Base-by-base conservation (phyloP, 306 rosid species). In the Glycine soja region DNA sequence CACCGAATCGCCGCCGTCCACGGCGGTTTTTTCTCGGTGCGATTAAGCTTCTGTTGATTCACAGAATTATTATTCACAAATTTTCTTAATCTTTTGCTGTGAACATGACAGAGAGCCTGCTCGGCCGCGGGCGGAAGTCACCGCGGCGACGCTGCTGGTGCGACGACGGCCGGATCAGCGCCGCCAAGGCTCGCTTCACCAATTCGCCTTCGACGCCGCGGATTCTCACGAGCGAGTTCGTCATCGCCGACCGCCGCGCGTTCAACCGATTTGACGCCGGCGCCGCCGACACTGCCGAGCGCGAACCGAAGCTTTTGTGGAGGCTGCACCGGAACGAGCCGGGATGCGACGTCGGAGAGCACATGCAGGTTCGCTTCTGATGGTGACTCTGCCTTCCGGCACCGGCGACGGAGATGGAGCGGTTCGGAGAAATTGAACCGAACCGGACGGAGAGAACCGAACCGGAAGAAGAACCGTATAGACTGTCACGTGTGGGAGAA, bases 321-420 rank as follows among this genome's bases (percentile, higher is more conserved):
- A 92, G 88, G 74, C 92, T 86, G 79, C 97, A 92, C 10, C 92
- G 89, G 84, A 91, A 93, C 10, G 98, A 91, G 78, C 98, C 98
- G 0, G 98, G 92, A 65, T 93, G 98, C 7, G 79, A 73, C 4
- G 97, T 85, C 8, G 98, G 98, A 12, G 98, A 90, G 84, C 98
- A 93, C 91, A 90, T 86, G 40, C 98, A 93, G 3, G 92, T 86
- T 4, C 90, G 82, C 85, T 91, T 91, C 86, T 75, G 76, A 12
- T 77, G 79, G 79, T 78, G 79, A 77, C 70, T 85, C 80, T 75
- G 88, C 53, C 76, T 58, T 82, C 87, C 67, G 74, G 70, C 57
- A 16, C 79, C 72, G 56, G 81, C 9, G 11, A 84, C 88, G 7
- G 91, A 87, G 61, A 91, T 89, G 57, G 98, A 85, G 0, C 92